phyloP scores from a whole-genome alignment of 257 asterid species.

The Capsicum pubescens region DNA sequence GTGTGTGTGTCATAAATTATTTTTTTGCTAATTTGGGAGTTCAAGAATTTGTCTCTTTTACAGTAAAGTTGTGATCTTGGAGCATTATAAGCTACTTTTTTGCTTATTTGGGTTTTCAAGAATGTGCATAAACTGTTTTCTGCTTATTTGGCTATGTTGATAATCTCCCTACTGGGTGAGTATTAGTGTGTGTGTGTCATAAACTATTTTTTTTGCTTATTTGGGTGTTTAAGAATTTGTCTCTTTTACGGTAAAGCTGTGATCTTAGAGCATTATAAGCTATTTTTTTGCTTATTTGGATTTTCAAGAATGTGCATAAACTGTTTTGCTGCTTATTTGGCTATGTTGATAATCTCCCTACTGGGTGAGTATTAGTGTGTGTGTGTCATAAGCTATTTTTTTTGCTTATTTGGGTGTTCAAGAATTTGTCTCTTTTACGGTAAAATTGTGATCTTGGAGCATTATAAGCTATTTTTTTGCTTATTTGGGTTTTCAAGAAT shows the following conservation, averaged over 20 bases:
- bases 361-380: constrained; percentile 55
- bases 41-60: not conserved
- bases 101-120: not conserved
- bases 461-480: not conserved
- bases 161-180: constrained; percentile 86
- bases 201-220: not conserved
- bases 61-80: not conserved
- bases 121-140: not conserved
- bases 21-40: not conserved
- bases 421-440: not conserved
- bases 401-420: not conserved
- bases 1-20: not conserved
- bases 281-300: not conserved
- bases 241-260: not conserved
- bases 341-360: constrained; percentile 86
- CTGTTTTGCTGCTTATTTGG: not conserved
- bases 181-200: not conserved
- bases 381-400: not conserved
- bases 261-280: not conserved
- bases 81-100: not conserved
- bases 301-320: not conserved
- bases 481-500: not conserved
- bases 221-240: not conserved
- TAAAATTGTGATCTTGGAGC: not conserved
- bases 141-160: constrained; percentile 55